Conservation (phyloP, 345 rosid genomes). For the Erysimum cheiranthoides region DNA sequence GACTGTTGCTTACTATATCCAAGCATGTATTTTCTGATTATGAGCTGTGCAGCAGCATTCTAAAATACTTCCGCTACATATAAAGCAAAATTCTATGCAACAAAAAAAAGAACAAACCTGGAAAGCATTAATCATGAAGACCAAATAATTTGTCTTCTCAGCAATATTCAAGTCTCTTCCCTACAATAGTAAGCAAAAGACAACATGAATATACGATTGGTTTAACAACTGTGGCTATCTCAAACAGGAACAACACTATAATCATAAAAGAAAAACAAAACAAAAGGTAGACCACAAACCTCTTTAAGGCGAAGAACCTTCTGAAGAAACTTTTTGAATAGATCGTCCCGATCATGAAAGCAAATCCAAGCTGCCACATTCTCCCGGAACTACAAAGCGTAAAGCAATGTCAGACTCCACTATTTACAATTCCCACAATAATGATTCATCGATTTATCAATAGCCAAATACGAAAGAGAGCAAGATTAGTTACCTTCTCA, state of each 20-base stretch:
- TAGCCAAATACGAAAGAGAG: slow-evolving; percentile 14
- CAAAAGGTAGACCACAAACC: slow-evolving; percentile 56
- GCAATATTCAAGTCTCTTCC: slow-evolving; percentile 82
- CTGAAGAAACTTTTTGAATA: slow-evolving; percentile 75
- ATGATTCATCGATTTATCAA: not conserved
- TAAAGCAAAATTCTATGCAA: slow-evolving; percentile 27
- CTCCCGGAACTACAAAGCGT: slow-evolving; percentile 83
- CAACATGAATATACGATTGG: slow-evolving; percentile 6
- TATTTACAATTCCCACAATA: not conserved
- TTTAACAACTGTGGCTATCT: slow-evolving; percentile 3
- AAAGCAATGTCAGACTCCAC: slow-evolving; percentile 5
- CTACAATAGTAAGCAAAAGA: slow-evolving; percentile 51
- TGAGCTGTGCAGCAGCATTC: not conserved
- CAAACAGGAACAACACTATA: slow-evolving; percentile 12
- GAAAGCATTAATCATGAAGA: slow-evolving; percentile 96
- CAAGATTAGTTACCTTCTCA: slow-evolving; percentile 65
- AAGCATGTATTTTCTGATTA: not conserved
- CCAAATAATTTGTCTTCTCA: slow-evolving; percentile 93
- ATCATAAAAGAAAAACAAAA: not conserved
- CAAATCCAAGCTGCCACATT: slow-evolving; percentile 97
- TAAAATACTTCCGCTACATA: not conserved
- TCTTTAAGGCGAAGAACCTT: slow-evolving; percentile 86
- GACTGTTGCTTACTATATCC: not conserved
- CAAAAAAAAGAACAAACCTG: slow-evolving; percentile 67
- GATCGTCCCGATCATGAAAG: slow-evolving; percentile 79